These are phyloP conservation scores for Coemansia asiatica DNA, from an alignment of 192 early-diverging fungal species.

Conservation along the genomic window DNA sequence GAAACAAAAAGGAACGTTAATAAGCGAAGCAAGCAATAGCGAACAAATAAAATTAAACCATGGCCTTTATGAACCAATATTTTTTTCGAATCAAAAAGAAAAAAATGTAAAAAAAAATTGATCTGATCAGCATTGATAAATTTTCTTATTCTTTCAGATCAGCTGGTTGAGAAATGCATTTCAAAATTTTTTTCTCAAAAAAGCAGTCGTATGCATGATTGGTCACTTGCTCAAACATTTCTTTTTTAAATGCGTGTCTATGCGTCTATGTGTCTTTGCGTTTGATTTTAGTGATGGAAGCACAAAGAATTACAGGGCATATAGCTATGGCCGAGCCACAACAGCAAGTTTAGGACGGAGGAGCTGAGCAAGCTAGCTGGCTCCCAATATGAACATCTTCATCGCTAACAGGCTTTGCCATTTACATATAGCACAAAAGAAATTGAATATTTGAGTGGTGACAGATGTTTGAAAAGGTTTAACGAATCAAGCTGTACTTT, in stretches of 20 bases:
- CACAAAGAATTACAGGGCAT: too few species aligned
- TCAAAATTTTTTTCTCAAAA: not conserved
- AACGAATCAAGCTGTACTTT: too few species aligned
- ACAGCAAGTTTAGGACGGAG: too few species aligned
- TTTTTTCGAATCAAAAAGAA: not conserved
- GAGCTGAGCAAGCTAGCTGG: not conserved
- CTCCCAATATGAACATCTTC: not conserved
- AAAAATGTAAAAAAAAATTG: slow-evolving; percentile 9
- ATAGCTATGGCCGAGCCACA: too few species aligned
- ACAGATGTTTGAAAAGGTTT: not conserved
- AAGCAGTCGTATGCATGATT: not conserved
- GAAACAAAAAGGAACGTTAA: not conserved
- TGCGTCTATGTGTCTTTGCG: too few species aligned
- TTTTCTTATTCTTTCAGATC: not conserved
- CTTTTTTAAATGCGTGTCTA: too few species aligned
- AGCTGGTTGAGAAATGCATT: not conserved
- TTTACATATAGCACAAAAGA: too few species aligned
- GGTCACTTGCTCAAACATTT: not conserved
- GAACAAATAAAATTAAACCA: not conserved
- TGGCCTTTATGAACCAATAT: not conserved
- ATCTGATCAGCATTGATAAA: slow-evolving; percentile 11
- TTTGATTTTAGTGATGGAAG: too few species aligned
- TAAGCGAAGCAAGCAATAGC: slow-evolving; percentile 5
- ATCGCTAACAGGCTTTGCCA: too few species aligned
- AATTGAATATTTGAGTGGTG: not conserved